phyloP scores from a whole-genome alignment of 1,284 basidiomycete species.

The Takashimella koratensis region DNA sequence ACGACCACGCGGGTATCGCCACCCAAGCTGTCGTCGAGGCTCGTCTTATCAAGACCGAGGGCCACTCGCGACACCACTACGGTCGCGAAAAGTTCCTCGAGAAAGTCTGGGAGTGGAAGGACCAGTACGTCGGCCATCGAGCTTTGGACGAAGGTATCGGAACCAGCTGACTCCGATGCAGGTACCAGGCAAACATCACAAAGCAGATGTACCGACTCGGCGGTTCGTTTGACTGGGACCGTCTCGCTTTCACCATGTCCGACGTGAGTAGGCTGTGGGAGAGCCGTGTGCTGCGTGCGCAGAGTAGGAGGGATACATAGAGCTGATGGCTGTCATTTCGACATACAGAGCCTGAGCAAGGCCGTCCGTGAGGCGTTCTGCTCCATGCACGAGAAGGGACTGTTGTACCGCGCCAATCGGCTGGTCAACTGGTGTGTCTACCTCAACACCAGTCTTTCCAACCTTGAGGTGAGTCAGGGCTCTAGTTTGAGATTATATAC shows the following conservation, averaged over 20 bases:
- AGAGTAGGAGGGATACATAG: neutral
- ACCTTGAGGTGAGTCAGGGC: constrained; percentile 67
- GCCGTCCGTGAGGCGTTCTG: constrained; percentile 93
- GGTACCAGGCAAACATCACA: constrained; percentile 84
- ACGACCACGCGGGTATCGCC: constrained; percentile 98
- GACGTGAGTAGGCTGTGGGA: constrained; percentile 67
- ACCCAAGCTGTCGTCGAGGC: constrained; percentile 98
- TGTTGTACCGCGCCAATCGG: constrained; percentile 93
- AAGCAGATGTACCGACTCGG: constrained; percentile 86
- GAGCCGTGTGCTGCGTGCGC: no score
- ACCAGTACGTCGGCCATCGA: constrained; percentile 61
- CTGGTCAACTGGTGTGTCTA: constrained; percentile 98
- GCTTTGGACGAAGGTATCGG: constrained; percentile 1
- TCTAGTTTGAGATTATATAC: no score
- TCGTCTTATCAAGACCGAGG: constrained; percentile 76
- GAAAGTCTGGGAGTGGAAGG: constrained; percentile 95
- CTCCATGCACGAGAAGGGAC: constrained; percentile 84
- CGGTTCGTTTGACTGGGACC: constrained; percentile 90
- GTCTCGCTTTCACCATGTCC: constrained; percentile 94
- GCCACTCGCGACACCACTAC: constrained; percentile 85
- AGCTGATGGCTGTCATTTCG: neutral
- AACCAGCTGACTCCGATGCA: neutral
- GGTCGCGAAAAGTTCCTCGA: constrained; percentile 89
- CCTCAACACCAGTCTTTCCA: constrained; percentile 93
- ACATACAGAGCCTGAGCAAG: constrained; percentile 66